phyloP scores from a whole-genome alignment of 2,329 filamentous ascomycete species.

The Claviceps monticola region DNA sequence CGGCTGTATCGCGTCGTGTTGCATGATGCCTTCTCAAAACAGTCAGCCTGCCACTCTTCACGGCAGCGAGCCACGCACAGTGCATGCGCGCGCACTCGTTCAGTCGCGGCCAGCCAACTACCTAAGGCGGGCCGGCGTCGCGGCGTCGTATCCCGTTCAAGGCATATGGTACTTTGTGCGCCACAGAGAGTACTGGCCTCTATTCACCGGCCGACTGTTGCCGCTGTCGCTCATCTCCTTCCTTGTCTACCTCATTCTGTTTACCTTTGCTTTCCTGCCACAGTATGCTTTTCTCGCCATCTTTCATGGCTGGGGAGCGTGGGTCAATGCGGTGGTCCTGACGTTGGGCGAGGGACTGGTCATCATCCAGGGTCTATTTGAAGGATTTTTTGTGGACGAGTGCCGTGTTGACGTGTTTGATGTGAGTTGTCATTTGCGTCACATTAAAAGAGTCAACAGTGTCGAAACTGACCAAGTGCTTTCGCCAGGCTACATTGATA shows the following conservation, averaged over 20 bases:
- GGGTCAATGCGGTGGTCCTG: constrained; percentile 75
- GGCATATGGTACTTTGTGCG: constrained; percentile 72
- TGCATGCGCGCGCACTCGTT: constrained; percentile 4
- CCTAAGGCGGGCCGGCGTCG: constrained; percentile 27
- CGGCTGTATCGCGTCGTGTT: background rate
- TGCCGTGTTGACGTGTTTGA: constrained; percentile 73
- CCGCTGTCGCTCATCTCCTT: constrained; percentile 71
- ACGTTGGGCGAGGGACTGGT: constrained; percentile 73
- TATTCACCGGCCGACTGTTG: constrained; percentile 64
- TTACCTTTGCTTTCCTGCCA: constrained; percentile 76
- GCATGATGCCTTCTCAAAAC: constrained; percentile 4
- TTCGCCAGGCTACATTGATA: constrained; percentile 51
- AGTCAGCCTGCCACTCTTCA: constrained; percentile 2
- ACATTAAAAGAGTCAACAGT: background rate
- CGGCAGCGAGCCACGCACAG: constrained; percentile 5
- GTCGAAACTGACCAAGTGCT: background rate
- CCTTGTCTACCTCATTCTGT: constrained; percentile 73
- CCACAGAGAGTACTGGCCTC: constrained; percentile 68
- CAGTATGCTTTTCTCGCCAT: constrained; percentile 80
- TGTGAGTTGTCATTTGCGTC: constrained; percentile 29
- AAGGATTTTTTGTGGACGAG: constrained; percentile 72
- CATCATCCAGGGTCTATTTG: constrained; percentile 55
- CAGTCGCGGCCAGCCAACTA: constrained; percentile 25
- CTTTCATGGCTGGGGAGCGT: constrained; percentile 80
- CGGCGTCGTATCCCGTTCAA: constrained; percentile 44